Evolutionary conservation across 2,329 filamentous ascomycete species (phyloP).

Genomic region (Xylariaceae sp.): DNA sequence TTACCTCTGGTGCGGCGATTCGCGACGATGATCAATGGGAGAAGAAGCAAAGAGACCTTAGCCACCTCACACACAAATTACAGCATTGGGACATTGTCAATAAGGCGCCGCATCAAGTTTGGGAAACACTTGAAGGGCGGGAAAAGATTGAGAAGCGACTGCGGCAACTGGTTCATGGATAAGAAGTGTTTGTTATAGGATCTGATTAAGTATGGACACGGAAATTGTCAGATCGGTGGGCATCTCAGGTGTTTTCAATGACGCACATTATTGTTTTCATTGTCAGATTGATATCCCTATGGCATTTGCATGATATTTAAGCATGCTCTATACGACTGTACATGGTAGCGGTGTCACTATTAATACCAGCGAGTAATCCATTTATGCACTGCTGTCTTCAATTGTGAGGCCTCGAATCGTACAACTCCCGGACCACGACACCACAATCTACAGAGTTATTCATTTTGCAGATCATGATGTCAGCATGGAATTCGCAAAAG

Average conservation of each 20-base stretch:
- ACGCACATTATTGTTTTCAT: no score
- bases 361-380: no score
- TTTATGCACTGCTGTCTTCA: no score
- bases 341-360: no score
- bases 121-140: slow-evolving; percentile 71
- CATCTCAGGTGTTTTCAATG: neutral
- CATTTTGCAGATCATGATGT: no score
- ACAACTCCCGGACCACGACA: no score
- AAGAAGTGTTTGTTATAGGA: neutral
- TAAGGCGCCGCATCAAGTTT: slow-evolving; percentile 81
- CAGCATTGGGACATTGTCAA: slow-evolving; percentile 83
- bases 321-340: no score
- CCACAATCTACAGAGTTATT: no score
- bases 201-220: neutral
- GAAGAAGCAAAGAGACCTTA: slow-evolving; percentile 79
- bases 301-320: no score
- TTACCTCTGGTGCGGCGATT: slow-evolving; percentile 76
- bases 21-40: slow-evolving; percentile 71
- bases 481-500: neutral
- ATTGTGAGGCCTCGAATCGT: no score
- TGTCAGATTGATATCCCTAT: no score
- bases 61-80: slow-evolving; percentile 74
- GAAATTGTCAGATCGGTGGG: neutral
- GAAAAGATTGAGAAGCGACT: slow-evolving; percentile 76
- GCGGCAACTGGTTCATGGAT: slow-evolving; percentile 57